Percentiles rank a stretch among this genome's conserved stretches.
phyloP scores from a whole-genome alignment of 2,329 filamentous ascomycete species.

The Claviceps arundinis region DNA sequence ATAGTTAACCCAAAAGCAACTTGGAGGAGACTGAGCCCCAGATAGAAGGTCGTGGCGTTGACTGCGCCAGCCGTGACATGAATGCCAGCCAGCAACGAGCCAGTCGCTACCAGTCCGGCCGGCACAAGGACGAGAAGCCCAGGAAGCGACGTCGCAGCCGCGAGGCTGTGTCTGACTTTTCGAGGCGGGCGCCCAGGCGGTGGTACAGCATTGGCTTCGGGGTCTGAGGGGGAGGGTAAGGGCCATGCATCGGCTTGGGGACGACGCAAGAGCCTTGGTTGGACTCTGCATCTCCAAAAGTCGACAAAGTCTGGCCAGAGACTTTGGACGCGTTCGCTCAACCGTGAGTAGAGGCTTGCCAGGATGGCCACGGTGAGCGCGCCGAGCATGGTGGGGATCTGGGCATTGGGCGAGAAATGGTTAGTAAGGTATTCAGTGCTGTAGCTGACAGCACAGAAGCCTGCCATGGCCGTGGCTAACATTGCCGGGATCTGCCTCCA shows the following conservation, averaged over 20 bases:
- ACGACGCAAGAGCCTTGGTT: conserved; percentile 9
- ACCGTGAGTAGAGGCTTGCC: too few relatives aligned
- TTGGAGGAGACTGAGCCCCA: conserved; percentile 45
- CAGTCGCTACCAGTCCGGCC: conserved; percentile 46
- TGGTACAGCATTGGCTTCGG: conserved; percentile 18
- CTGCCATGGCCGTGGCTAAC: too few relatives aligned
- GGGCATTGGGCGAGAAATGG: too few relatives aligned
- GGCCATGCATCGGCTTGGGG: conserved; percentile 18
- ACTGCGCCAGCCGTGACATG: conserved; percentile 24
- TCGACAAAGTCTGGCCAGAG: conserved; percentile 32
- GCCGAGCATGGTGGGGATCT: too few relatives aligned
- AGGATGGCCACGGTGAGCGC: too few relatives aligned
- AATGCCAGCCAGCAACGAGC: conserved; percentile 45
- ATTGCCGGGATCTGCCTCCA: background rate
- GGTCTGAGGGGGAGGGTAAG: conserved; percentile 17
- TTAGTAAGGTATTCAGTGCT: too few relatives aligned
- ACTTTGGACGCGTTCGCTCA: conserved; percentile 36
- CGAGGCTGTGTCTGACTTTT: conserved; percentile 51
- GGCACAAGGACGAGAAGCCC: conserved; percentile 68
- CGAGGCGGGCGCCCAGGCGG: conserved; percentile 6
- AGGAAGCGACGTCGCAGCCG: conserved; percentile 72
- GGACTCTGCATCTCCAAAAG: conserved; percentile 29
- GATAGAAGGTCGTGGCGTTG: conserved; percentile 36
- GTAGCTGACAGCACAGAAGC: too few relatives aligned
- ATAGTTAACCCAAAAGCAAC: conserved; percentile 50